Conservation (phyloP, 2,329 filamentous ascomycete species). For the Fusarium austroafricanum region DNA sequence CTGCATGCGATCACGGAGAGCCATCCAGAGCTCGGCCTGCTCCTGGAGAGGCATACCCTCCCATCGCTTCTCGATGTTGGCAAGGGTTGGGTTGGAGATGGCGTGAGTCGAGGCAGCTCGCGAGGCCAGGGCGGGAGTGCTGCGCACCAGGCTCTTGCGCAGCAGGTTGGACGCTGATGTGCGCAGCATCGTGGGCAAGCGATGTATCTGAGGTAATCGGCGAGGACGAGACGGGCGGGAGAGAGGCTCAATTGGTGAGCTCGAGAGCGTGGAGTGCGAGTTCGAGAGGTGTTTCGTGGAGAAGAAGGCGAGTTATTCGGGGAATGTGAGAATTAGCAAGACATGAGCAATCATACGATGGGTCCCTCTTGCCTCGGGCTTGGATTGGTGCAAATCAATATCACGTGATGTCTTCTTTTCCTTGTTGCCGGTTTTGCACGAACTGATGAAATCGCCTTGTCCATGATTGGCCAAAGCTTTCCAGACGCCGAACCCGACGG, state of each 20-base stretch:
- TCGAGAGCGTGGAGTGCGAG: slow-evolving; percentile 43
- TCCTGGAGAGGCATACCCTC: slow-evolving; percentile 97
- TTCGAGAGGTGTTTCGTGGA: slow-evolving; percentile 40
- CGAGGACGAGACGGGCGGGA: slow-evolving; percentile 13
- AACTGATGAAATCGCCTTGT: slow-evolving; percentile 29
- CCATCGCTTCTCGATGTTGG: slow-evolving; percentile 99
- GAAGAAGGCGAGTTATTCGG: slow-evolving; percentile 44
- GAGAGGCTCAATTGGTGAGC: slow-evolving; percentile 51
- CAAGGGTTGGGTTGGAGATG: slow-evolving; percentile 96
- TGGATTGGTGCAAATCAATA: slow-evolving; percentile 10
- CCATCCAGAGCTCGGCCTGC: slow-evolving; percentile 99
- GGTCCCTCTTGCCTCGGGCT: slow-evolving; percentile 24
- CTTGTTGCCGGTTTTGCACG: slow-evolving; percentile 36
- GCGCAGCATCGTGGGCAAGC: slow-evolving; percentile 63
- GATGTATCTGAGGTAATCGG: slow-evolving; percentile 32
- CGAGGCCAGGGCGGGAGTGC: slow-evolving; percentile 60
- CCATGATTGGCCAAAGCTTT: slow-evolving; percentile 26
- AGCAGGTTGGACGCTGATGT: slow-evolving; percentile 64
- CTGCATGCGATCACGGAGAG: slow-evolving; percentile 98
- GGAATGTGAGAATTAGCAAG: slow-evolving; percentile 36
- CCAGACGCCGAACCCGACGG: background rate
- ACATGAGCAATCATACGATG: slow-evolving; percentile 49
- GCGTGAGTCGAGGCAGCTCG: slow-evolving; percentile 80
- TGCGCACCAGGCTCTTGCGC: slow-evolving; percentile 61
- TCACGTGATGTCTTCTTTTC: slow-evolving; percentile 17